These are phyloP conservation scores for Herpetomonas samuelpessoai DNA, from an alignment of 208 protist species.

Conservation along the genomic window DNA sequence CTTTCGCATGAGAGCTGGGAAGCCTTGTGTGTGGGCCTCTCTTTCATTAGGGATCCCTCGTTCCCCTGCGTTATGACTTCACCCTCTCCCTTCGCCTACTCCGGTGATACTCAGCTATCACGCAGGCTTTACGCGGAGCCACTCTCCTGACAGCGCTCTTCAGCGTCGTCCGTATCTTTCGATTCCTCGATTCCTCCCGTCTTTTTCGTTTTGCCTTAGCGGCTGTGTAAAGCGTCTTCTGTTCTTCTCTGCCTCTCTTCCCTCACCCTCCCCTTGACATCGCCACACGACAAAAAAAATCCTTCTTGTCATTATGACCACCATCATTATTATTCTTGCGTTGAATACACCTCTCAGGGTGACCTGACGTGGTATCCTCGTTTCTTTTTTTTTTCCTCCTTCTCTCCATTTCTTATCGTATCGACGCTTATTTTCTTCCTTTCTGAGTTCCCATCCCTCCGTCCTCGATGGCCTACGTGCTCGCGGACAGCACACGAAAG, in stretches of 20 bases:
- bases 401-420: conserved; percentile 1
- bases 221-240: background rate
- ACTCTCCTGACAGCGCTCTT: too few species aligned
- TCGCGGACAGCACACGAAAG: too few species aligned
- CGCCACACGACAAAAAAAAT: conserved; percentile 4
- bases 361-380: background rate
- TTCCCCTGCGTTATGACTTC: too few species aligned
- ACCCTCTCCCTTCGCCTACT: too few species aligned
- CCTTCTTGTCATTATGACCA: conserved; percentile 11
- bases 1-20: too few species aligned
- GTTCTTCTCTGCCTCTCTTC: background rate
- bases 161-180: too few species aligned
- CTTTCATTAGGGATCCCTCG: too few species aligned
- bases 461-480: too few species aligned
- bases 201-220: conserved; percentile 11
- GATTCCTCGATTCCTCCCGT: conserved; percentile 6
- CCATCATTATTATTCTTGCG: too few species aligned
- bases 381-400: conserved; percentile 9
- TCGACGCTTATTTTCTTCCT: background rate
- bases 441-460: background rate
- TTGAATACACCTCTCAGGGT: background rate
- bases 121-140: too few species aligned
- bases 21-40: too few species aligned
- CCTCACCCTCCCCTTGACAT: background rate
- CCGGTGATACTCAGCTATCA: too few species aligned